Evolutionary conservation across 192 early-diverging fungal species (phyloP), one percentile per base, ranked within the genome.

Genomic region (Coemansia sp.): DNA sequence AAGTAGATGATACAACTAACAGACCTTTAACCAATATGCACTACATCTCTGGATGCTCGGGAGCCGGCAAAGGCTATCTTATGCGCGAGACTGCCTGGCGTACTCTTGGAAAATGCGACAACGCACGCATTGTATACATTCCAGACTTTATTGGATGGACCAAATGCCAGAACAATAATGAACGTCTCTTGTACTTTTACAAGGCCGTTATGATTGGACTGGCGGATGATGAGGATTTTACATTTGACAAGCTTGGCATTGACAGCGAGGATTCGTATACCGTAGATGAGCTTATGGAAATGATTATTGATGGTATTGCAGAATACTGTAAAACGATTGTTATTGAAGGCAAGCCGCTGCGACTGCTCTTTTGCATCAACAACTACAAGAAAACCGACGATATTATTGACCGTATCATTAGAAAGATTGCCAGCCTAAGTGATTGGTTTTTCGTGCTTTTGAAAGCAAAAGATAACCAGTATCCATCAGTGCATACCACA

Each of bases 151-250:
- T 1, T 12, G 47, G 18, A 18, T 49, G 47, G 47, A n/a, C 47
- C 47, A 5, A 18, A 12, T 18, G n/a, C 5, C 13, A 49, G 15
- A 45, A 15, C 43, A 5, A 15, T 15, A 7, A n/a, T 49, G 47
- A 49, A 19, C 47, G n/a, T 7, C 47, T 49, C 47, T 12, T n/a
- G n/a, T 49, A 49, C 47, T 49, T 49, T 49, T 49, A n/a, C 47
- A 49, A 49, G n/a, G 47, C 47, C 18, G 47, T 49, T n/a, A 49
- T 49, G 47, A 49, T 49, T 49, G 47, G 47, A 5, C 16, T 49
- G 47, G 47, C 47, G 16, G 15, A 1, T 18, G 47, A 49, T n/a
- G 18, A 12, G 6, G 13, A 3, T 18, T 49, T 49, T 49, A 49
- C 2, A 0, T 49, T 49, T 49, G 16, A 18, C 1, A n/a, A 0